Evolutionary conservation across 2,329 filamentous ascomycete genomes (phyloP), one percentile per base, ranked within the genome.

Genomic region (Xylaria sp.): DNA sequence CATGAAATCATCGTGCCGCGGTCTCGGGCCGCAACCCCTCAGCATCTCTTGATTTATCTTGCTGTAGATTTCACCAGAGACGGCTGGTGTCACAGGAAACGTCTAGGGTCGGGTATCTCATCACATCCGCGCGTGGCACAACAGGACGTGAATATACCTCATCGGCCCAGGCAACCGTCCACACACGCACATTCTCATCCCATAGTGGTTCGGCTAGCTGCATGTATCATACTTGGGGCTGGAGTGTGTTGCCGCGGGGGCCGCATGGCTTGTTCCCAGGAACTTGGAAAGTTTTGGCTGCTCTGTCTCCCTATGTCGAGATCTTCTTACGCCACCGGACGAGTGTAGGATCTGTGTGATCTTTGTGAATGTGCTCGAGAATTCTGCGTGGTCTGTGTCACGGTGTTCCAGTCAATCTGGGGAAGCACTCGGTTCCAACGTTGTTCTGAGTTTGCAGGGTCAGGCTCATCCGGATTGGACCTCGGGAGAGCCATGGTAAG

Each of bases 81-180:
- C 17, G 31, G 38, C 5, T 17, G 17, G 65, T 67, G 33, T 22
- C 17, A 59, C 58, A 51, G 42, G 47, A 56, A 54, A 49, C 49
- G 25, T 59, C 36, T 47, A 31, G 38, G 25, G 47, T 39, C 38
- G 44, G 63, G 36, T 56, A 47, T 60, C 44, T 45, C 50, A 57
- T 63, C 50, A 60, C 60, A 61, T 63, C 58, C 9, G 15, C 60
- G 5, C 5, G 66, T 68, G 25, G 15, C 42, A 68, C 66, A 25
- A 49, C 59, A 66, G 63, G 51, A 31, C 45, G 51, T 13, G 31
- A 49, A 38, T 20, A 39, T 63, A 47, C 54, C 56, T 63, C 50
- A 68, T 63, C 63, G 55, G 50, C 47, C 55, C 54, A 63, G 44
- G 57, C 39, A 33, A n/a, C 44, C 31, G 2, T 20, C 27, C 44